phyloP scores from a whole-genome alignment of 225 moss, liverwort and hornwort genomes.

The Anthoceros angustus region DNA sequence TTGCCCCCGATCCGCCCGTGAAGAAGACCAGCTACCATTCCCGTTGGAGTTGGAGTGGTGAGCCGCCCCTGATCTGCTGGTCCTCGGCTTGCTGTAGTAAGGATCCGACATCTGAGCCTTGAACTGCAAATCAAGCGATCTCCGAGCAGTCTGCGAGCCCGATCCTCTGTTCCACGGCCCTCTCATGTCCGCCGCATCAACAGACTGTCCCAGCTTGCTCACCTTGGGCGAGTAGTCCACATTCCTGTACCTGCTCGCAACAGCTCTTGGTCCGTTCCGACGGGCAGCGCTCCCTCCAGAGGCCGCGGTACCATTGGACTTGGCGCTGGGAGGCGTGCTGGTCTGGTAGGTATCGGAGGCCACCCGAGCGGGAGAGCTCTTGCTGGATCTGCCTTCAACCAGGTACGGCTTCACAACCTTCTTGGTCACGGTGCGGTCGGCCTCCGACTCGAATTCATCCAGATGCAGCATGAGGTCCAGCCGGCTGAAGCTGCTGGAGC shows the following conservation, averaged over 20 bases:
- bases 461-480: not conserved
- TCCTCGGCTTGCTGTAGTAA: not conserved
- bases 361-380: not conserved
- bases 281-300: not conserved
- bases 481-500: slow-evolving; percentile 1
- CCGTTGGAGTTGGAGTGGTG: not conserved
- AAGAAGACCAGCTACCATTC: not conserved
- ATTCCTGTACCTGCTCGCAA: not conserved
- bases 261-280: not conserved
- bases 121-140: slow-evolving; percentile 1
- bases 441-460: not conserved
- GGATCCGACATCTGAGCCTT: not conserved
- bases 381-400: not conserved
- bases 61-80: not conserved
- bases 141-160: not conserved
- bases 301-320: not conserved
- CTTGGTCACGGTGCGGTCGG: not conserved
- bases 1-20: not conserved
- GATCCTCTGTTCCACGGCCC: not conserved
- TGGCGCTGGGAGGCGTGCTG: not conserved
- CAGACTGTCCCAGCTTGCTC: not conserved
- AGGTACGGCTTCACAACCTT: not conserved
- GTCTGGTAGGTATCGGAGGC: not conserved
- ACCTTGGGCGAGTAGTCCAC: not conserved
- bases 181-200: not conserved